Conservation (phyloP, 306 rosid species). For the Morella rubra region DNA sequence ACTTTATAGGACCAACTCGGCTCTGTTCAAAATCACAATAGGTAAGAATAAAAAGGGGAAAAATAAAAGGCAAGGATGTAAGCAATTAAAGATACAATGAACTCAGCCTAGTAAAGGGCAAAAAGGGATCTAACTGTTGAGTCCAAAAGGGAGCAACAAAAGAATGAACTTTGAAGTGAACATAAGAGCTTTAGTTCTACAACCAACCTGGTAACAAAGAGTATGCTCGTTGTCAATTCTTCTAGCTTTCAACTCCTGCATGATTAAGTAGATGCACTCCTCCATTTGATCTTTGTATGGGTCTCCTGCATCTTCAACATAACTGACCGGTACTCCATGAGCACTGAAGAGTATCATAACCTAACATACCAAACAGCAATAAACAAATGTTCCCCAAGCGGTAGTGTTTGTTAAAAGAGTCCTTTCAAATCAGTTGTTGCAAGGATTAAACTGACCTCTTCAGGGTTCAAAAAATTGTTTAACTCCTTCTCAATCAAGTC, state of each 20-base stretch:
- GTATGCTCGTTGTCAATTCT: conserved; percentile 78
- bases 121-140: background rate
- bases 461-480: conserved; percentile 57
- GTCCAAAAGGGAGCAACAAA: background rate
- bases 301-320: conserved; percentile 92
- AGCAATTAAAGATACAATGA: background rate
- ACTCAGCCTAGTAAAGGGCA: background rate
- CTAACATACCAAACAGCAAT: conserved; percentile 33
- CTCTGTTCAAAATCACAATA: conserved; percentile 52
- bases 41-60: background rate
- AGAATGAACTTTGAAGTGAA: background rate
- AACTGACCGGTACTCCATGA: conserved; percentile 96
- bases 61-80: conserved; percentile 11
- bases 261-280: conserved; percentile 83
- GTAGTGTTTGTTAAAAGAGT: conserved; percentile 22
- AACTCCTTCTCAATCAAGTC: conserved; percentile 86
- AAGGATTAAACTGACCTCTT: conserved; percentile 58
- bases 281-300: conserved; percentile 99
- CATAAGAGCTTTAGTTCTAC: conserved; percentile 4
- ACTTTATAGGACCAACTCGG: conserved; percentile 99
- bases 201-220: conserved; percentile 92
- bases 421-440: conserved; percentile 11
- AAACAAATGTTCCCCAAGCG: conserved; percentile 13
- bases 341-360: conserved; percentile 96
- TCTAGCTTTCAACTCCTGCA: conserved; percentile 94